phyloP scores from a whole-genome alignment of 2,329 filamentous ascomycete species.

The Alternaria alternata region DNA sequence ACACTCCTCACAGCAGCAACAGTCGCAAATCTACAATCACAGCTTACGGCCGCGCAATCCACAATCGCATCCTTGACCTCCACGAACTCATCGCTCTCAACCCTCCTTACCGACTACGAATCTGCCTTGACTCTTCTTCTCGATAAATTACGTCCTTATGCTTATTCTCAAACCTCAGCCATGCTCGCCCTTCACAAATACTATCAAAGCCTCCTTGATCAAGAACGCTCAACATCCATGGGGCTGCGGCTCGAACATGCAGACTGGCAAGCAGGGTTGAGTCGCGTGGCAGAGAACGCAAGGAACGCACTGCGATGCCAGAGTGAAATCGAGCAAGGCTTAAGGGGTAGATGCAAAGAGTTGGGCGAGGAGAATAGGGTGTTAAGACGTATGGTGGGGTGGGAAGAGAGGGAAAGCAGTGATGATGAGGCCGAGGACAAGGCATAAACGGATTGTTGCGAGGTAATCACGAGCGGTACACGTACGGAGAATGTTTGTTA shows the following conservation, averaged over 20 bases:
- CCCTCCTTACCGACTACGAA: constrained; percentile 54
- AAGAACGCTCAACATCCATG: constrained; percentile 55
- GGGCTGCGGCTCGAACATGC: constrained; percentile 58
- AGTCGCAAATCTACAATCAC: constrained; percentile 41
- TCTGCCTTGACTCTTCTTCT: constrained; percentile 50
- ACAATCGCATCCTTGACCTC: constrained; percentile 35
- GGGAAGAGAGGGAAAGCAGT: constrained; percentile 53
- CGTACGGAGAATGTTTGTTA: background rate
- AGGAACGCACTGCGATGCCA: constrained; percentile 50
- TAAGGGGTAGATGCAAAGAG: constrained; percentile 50
- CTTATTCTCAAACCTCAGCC: constrained; percentile 54
- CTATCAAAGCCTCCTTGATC: constrained; percentile 56
- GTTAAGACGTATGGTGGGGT: constrained; percentile 55
- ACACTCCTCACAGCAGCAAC: constrained; percentile 35
- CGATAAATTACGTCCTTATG: constrained; percentile 44
- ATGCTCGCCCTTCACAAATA: constrained; percentile 57
- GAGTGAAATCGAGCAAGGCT: constrained; percentile 48
- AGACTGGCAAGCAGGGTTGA: constrained; percentile 58
- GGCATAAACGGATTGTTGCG: background rate
- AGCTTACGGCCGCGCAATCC: constrained; percentile 42
- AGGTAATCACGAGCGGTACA: background rate
- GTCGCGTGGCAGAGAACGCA: constrained; percentile 54
- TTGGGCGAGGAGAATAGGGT: constrained; percentile 59
- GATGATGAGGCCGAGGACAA: constrained; percentile 50
- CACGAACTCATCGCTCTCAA: constrained; percentile 36